Percentiles rank a stretch among this genome's conserved stretches.
These are phyloP conservation scores for Tylopilus felleus DNA, from an alignment of 768 basidiomycete genomes.

Conservation along the genomic window DNA sequence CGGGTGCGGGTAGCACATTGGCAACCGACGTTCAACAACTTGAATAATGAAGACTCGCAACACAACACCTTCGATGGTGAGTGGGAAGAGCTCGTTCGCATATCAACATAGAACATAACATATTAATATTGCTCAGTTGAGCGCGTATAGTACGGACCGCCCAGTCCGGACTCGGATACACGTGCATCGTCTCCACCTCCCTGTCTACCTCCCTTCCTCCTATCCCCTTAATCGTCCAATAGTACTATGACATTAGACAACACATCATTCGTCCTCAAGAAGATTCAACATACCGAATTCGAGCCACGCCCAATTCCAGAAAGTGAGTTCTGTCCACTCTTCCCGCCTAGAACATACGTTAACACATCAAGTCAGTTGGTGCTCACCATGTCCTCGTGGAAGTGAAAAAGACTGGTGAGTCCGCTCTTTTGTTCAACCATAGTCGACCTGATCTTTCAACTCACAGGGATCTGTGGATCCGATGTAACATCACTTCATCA, in stretches of 20 bases:
- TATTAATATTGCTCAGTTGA: neutral
- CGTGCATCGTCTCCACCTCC: neutral
- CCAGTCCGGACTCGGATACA: too few species aligned
- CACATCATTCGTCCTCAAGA: slow-evolving; percentile 73
- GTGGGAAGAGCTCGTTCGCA: too few species aligned
- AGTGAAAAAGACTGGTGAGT: slow-evolving; percentile 86
- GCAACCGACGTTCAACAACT: too few species aligned
- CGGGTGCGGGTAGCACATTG: too few species aligned
- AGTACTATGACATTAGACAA: slow-evolving; percentile 71
- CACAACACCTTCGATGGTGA: too few species aligned
- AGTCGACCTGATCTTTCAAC: slow-evolving; percentile 11
- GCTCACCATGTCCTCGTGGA: slow-evolving; percentile 80
- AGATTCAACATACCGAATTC: slow-evolving; percentile 62
- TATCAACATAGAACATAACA: neutral
- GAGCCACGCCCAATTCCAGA: slow-evolving; percentile 76
- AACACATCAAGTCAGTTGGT: slow-evolving; percentile 42
- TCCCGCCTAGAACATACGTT: neutral
- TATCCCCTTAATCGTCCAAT: slow-evolving; percentile 17
- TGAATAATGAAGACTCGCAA: too few species aligned
- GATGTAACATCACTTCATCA: slow-evolving; percentile 50
- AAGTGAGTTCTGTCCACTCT: slow-evolving; percentile 37
- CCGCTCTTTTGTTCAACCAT: neutral
- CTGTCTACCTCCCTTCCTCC: neutral
- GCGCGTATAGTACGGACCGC: neutral
- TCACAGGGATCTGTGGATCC: slow-evolving; percentile 83